Evolutionary conservation across 2,329 filamentous ascomycete genomes (phyloP), one percentile per base, ranked within the genome.

Genomic region (Geosmithia putterillii): DNA sequence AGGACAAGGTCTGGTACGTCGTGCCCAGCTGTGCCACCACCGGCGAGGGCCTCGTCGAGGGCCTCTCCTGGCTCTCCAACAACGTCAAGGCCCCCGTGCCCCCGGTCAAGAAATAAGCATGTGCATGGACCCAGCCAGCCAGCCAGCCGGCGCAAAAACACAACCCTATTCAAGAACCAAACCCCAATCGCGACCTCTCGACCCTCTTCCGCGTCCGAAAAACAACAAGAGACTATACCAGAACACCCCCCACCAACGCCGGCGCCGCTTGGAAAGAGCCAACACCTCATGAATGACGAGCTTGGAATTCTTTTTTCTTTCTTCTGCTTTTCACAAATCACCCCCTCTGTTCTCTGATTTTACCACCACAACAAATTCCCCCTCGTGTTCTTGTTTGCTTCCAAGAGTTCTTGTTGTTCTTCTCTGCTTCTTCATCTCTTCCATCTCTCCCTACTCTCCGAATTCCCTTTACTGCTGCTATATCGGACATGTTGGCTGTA

Each of bases 1-100:
- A 84, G 66, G 83, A 89, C 60, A 86, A 84, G 70, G 74, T 86
- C 59, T 90, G 83, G 84, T 87, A 83, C 60, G 85, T 90, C 48
- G 82, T 86, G 55, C 85, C 86, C 42, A 87, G 82, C 64, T 86
- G 84, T 58, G 86, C 86, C 43, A 89, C 83, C 23, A 83, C 82
- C 17, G 85, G 85, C 46, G 85, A 88, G 58, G 85, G 86, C 55
- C 72, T 92, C 46, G 74, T 87, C 52, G 85, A 90, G 64, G 86
- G 86, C 52, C 67, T 92, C 59, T 82, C 80, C 44, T 89, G 85
- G 85, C 71, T 90, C 51, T 87, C 83, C 51, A 86, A 86, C 66
- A 89, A 88, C 58, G 81, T 89, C 66, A 89, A 89, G 68, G 67
- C 74, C 7, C 73, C 73, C 38, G 67, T 71, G 20, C 60, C 68